phyloP scores from a whole-genome alignment of 2,329 filamentous ascomycete species.

The Arthrobotrys pseudoclavata region DNA sequence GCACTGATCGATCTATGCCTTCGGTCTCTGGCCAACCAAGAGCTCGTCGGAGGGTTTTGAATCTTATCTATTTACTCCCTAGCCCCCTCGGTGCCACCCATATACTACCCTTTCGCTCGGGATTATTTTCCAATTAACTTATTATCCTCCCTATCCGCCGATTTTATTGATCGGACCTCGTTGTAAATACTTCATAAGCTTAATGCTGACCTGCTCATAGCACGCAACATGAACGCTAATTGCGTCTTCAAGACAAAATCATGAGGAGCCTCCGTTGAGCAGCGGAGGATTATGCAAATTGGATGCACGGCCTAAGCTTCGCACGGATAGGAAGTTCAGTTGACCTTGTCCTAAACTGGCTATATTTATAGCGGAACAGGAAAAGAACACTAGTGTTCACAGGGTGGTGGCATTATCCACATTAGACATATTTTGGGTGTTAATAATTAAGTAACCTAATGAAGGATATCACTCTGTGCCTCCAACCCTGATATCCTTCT shows the following conservation, averaged over 20 bases:
- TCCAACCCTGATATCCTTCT: conserved; percentile 17
- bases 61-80: conserved; percentile 39
- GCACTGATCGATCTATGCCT: not conserved
- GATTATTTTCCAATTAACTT: conserved; percentile 24
- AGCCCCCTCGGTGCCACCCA: conserved; percentile 39
- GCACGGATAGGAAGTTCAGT: conserved; percentile 27
- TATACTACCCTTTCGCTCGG: conserved; percentile 12
- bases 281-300: conserved; percentile 44
- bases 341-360: conserved; percentile 32
- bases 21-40: conserved; percentile 24
- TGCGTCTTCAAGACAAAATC: conserved; percentile 50
- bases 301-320: conserved; percentile 23
- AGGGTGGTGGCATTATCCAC: conserved; percentile 39
- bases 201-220: conserved; percentile 9
- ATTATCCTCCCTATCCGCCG: conserved; percentile 39
- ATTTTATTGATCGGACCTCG: conserved; percentile 27
- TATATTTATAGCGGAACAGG: conserved; percentile 33
- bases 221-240: conserved; percentile 42
- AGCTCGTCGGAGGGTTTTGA: conserved; percentile 55
- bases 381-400: conserved; percentile 13
- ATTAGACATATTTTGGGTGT: conserved; percentile 29
- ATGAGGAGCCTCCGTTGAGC: conserved; percentile 10
- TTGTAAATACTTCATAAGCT: not conserved
- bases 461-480: conserved; percentile 3
- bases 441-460: conserved; percentile 1